phyloP scores from a whole-genome alignment of 2,329 filamentous ascomycete species.

The Neofusicoccum sp. region DNA sequence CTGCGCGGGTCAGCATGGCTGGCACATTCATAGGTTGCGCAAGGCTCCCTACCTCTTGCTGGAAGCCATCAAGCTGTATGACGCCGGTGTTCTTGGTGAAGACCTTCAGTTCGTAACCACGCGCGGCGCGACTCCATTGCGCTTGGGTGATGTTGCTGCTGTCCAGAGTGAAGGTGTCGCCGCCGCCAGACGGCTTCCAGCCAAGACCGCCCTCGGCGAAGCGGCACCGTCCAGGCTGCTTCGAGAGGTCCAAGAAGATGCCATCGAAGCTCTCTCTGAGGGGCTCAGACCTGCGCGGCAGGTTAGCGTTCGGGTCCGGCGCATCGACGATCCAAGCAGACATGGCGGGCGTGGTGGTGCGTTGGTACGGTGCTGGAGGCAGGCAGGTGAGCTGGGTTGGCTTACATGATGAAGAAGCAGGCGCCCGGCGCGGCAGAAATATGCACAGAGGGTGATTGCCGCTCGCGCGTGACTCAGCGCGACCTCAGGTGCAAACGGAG shows the following conservation, averaged over 20 bases:
- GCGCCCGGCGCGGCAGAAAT: neutral
- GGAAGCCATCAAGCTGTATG: constrained; percentile 93
- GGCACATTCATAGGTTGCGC: neutral
- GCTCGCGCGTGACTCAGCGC: constrained; percentile 5
- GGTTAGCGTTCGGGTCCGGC: neutral
- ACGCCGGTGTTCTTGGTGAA: constrained; percentile 81
- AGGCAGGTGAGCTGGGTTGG: constrained; percentile 1
- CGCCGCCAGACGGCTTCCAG: constrained; percentile 87
- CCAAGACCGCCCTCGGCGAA: constrained; percentile 93
- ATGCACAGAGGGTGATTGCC: neutral
- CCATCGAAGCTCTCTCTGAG: constrained; percentile 90
- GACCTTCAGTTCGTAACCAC: constrained; percentile 93
- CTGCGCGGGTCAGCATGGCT: constrained; percentile 41
- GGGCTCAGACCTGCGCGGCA: constrained; percentile 13
- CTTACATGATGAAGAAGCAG: neutral
- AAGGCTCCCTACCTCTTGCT: constrained; percentile 67
- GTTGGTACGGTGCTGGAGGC: neutral
- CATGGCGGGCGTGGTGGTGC: constrained; percentile 1
- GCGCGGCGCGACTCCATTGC: constrained; percentile 92
- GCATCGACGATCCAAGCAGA: neutral
- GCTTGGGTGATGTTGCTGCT: constrained; percentile 80
- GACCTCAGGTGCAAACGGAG: constrained; percentile 4
- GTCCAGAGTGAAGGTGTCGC: constrained; percentile 93
- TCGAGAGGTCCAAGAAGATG: constrained; percentile 94
- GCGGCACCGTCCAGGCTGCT: constrained; percentile 87